Percentiles rank a stretch among this genome's conserved stretches.
Conservation (phyloP, 345 rosid genomes). For the Boechera stricta region DNA sequence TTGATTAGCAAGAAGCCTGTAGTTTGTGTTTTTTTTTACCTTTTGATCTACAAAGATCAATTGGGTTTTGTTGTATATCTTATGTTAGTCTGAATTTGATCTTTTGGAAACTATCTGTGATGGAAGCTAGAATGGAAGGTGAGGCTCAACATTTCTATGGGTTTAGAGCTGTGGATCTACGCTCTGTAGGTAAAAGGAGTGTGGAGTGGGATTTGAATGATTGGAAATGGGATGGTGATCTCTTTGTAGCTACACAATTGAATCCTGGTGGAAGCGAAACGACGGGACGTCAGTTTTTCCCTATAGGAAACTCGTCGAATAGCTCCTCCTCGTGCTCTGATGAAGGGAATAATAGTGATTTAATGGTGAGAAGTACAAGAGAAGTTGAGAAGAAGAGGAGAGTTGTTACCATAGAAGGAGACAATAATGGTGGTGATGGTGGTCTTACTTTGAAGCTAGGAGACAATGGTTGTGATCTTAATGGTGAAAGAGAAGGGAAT, state of each 20-base stretch:
- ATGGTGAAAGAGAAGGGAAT: conserved; percentile 57
- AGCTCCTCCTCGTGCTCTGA: conserved; percentile 88
- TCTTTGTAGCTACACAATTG: conserved; percentile 75
- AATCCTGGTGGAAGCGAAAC: conserved; percentile 55
- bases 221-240: conserved; percentile 99
- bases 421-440: conserved; percentile 50
- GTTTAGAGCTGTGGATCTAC: conserved; percentile 52
- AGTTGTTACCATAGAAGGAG: conserved; percentile 69
- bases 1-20: conserved; percentile 54
- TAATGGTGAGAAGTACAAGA: conserved; percentile 44
- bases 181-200: conserved; percentile 66
- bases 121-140: conserved; percentile 83
- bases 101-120: conserved; percentile 45
- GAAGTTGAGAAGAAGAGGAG: conserved; percentile 69
- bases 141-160: conserved; percentile 65
- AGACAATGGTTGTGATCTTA: conserved; percentile 57
- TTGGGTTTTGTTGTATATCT: conserved; percentile 27
- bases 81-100: conserved; percentile 12
- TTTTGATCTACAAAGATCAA: conserved; percentile 52
- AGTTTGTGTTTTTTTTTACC: conserved; percentile 36
- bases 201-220: conserved; percentile 92
- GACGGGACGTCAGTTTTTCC: conserved; percentile 63
- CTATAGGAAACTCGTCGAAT: conserved; percentile 76
- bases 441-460: conserved; percentile 78
- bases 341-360: conserved; percentile 64